These are phyloP conservation scores for Amaranthus palmeri DNA, from an alignment of 148 eudicot species.

Conservation along the genomic window DNA sequence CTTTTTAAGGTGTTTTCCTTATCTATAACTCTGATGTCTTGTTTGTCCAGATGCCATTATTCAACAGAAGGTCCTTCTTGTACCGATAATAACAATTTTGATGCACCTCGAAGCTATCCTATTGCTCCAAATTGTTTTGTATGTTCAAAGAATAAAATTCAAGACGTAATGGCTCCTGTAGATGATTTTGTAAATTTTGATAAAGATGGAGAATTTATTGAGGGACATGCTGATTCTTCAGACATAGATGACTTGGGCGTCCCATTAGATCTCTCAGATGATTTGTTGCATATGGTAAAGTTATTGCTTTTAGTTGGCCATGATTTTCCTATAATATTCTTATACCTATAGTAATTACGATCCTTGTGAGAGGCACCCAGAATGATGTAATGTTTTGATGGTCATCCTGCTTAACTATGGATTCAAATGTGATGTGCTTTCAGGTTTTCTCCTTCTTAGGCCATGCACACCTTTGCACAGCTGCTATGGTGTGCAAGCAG, in stretches of 20 bases:
- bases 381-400: not conserved
- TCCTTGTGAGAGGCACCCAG: not conserved
- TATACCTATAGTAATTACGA: not conserved
- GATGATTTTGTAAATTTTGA: conserved; percentile 30
- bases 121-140: conserved; percentile 20
- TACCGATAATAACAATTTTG: conserved; percentile 17
- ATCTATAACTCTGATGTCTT: not conserved
- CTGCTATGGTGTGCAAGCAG: conserved; percentile 89
- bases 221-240: conserved; percentile 20
- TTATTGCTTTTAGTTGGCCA: not conserved
- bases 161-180: conserved; percentile 24
- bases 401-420: not conserved
- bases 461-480: conserved; percentile 76
- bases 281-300: conserved; percentile 82
- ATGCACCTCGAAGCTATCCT: conserved; percentile 21
- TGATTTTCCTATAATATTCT: not conserved
- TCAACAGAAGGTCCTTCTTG: conserved; percentile 29
- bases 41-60: conserved; percentile 39
- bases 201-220: conserved; percentile 23
- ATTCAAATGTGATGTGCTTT: conserved; percentile 9
- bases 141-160: conserved; percentile 27
- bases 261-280: conserved; percentile 96
- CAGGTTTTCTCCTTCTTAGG: conserved; percentile 89
- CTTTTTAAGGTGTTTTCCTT: not conserved
- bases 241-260: conserved; percentile 42